Evolutionary conservation across 2,329 filamentous ascomycete species (phyloP).

Genomic region (Epichloe hybrida): DNA sequence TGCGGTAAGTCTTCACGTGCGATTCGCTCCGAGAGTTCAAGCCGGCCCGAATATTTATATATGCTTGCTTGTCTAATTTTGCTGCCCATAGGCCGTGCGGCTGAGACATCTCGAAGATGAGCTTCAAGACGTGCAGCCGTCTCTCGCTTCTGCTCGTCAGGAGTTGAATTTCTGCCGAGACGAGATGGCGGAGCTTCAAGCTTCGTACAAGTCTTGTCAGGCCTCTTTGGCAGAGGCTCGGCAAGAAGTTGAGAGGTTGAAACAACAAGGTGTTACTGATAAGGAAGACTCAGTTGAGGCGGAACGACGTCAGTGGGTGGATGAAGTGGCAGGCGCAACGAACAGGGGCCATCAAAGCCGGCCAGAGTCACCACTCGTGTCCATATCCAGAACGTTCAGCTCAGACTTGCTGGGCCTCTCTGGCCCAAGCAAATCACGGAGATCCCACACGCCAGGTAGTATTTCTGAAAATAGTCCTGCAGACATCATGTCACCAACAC

Average conservation of each 20-base stretch:
- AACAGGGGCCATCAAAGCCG: slow-evolving; percentile 32
- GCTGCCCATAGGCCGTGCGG: slow-evolving; percentile 39
- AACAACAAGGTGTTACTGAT: slow-evolving; percentile 19
- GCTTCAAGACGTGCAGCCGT: slow-evolving; percentile 54
- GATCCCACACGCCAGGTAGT: slow-evolving; percentile 32
- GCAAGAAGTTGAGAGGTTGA: slow-evolving; percentile 36
- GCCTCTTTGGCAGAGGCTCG: slow-evolving; percentile 44
- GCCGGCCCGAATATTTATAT: neutral
- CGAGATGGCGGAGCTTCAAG: slow-evolving; percentile 48
- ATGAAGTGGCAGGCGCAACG: slow-evolving; percentile 30
- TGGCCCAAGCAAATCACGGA: slow-evolving; percentile 21
- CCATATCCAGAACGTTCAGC: slow-evolving; percentile 38
- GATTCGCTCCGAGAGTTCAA: neutral
- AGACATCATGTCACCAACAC: slow-evolving; percentile 26
- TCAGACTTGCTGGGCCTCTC: slow-evolving; percentile 37
- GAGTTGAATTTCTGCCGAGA: slow-evolving; percentile 48
- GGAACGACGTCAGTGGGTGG: slow-evolving; percentile 23
- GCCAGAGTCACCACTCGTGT: slow-evolving; percentile 41
- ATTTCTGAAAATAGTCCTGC: slow-evolving; percentile 26
- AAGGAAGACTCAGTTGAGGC: slow-evolving; percentile 1
- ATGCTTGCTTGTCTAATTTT: neutral
- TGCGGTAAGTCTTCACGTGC: slow-evolving; percentile 39
- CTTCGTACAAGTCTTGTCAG: slow-evolving; percentile 52
- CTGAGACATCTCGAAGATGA: slow-evolving; percentile 66
- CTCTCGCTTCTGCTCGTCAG: slow-evolving; percentile 47